A percentile compares a stretch with the other conserved stretches of the same genome.
phyloP scores from a whole-genome alignment of 129 eudicot genomes.

The carrot (Daucus carota) region DNA sequence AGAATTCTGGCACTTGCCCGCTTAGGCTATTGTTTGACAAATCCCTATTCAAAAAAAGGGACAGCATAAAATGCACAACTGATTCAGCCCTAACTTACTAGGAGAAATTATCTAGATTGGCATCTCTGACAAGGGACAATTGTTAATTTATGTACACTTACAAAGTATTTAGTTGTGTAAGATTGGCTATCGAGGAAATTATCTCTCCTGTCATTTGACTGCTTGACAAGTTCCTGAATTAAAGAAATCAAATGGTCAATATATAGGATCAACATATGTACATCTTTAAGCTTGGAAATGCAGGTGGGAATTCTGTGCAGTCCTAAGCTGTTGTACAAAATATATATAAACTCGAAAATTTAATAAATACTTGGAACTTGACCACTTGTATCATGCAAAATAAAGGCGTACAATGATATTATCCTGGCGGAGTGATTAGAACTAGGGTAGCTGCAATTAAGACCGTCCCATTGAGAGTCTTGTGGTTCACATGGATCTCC shows the following conservation, averaged over 20 bases:
- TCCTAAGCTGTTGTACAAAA: too few species aligned
- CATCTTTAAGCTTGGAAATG: too few species aligned
- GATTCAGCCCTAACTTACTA: neutral
- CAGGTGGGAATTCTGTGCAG: too few species aligned
- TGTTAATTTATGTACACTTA: conserved; percentile 20
- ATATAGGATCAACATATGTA: too few species aligned
- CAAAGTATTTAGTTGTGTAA: conserved; percentile 36
- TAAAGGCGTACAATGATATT: neutral
- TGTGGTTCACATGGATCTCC: neutral
- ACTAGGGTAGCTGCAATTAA: neutral
- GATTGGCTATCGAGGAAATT: conserved; percentile 30
- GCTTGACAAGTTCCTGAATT: conserved; percentile 37
- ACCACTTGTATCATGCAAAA: too few species aligned
- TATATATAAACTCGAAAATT: too few species aligned
- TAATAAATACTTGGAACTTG: too few species aligned
- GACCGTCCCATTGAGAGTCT: neutral
- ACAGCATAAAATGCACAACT: neutral
- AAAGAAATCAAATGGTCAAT: neutral
- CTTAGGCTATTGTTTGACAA: conserved; percentile 40
- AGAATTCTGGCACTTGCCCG: conserved; percentile 38
- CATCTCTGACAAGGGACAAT: too few species aligned
- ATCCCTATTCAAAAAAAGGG: too few species aligned
- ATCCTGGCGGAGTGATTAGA: neutral
- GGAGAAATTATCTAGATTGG: too few species aligned
- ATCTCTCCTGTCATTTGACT: conserved; percentile 36